These are phyloP conservation scores for Priceomyces carsonii DNA, from an alignment of 805 yeast species.

Conservation along the genomic window DNA sequence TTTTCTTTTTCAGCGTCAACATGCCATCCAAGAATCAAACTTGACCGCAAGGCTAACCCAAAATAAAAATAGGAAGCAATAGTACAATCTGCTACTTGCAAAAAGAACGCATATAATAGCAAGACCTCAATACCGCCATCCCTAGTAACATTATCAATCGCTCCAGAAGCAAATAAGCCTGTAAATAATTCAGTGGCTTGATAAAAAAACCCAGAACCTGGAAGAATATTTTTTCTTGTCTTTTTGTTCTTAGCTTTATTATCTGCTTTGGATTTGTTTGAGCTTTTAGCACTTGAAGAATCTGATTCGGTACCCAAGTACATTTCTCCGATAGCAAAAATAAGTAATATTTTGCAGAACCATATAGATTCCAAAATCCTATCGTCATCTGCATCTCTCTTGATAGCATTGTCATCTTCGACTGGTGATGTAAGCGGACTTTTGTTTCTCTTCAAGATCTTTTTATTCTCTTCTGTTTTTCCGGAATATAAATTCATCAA, in stretches of 20 bases:
- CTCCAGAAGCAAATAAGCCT: constrained; percentile 76
- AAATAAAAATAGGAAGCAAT: constrained; percentile 80
- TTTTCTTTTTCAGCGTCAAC: constrained; percentile 75
- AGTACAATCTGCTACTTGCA: constrained; percentile 84
- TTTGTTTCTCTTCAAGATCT: constrained; percentile 36
- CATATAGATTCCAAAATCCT: constrained; percentile 74
- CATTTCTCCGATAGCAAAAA: constrained; percentile 83
- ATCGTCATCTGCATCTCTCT: constrained; percentile 48
- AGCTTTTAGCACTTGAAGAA: constrained; percentile 49
- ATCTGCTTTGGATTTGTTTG: constrained; percentile 12
- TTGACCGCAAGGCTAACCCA: constrained; percentile 72
- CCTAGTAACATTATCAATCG: constrained; percentile 71
- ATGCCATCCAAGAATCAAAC: constrained; percentile 75
- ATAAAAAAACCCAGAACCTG: constrained; percentile 77
- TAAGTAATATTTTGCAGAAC: constrained; percentile 73
- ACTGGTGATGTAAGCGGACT: constrained; percentile 23
- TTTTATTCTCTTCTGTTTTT: constrained; percentile 35
- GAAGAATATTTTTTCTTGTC: constrained; percentile 48
- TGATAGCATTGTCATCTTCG: constrained; percentile 40
- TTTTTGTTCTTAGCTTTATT: constrained; percentile 16
- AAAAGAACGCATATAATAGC: constrained; percentile 71
- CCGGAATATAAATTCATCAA: constrained; percentile 65
- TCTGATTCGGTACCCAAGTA: constrained; percentile 74
- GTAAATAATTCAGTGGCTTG: constrained; percentile 80
- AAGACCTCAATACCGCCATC: constrained; percentile 81